These are phyloP conservation scores for Stephania yunnanensis DNA, from an alignment of 164 flowering plant genomes.

Conservation along the genomic window DNA sequence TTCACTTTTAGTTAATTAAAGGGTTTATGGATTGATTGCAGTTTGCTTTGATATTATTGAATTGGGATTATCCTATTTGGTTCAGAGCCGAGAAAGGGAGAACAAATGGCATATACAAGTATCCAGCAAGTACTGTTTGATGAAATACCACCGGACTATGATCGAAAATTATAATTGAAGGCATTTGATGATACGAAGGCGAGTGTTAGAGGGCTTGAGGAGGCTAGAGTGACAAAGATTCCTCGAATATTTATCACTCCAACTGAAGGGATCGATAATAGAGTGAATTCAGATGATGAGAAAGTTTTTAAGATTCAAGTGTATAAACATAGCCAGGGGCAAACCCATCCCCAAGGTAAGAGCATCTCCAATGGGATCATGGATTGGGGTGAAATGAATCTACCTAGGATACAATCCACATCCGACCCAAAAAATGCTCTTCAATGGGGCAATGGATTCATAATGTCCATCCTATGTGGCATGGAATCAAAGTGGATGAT, in stretches of 20 bases:
- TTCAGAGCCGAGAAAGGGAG: not conserved
- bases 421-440: too few relatives aligned
- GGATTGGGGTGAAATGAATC: too few relatives aligned
- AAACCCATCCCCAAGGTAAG: too few relatives aligned
- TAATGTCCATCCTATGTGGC: too few relatives aligned
- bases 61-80: not conserved
- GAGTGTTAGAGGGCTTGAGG: slow-evolving; percentile 29
- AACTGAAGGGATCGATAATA: slow-evolving; percentile 10
- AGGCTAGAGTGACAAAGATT: slow-evolving; percentile 17
- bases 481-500: too few relatives aligned
- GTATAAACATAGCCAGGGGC: not conserved
- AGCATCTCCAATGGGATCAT: too few relatives aligned
- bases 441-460: too few relatives aligned
- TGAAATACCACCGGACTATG: not conserved
- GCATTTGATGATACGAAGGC: slow-evolving; percentile 29
- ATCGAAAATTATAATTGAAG: slow-evolving; percentile 13
- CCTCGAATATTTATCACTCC: slow-evolving; percentile 26
- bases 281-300: not conserved
- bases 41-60: not conserved
- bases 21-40: not conserved
- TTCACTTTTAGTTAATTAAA: too few relatives aligned
- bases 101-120: not conserved
- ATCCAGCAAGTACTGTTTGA: not conserved
- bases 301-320: slow-evolving; percentile 11
- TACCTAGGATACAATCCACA: too few relatives aligned